These are phyloP conservation scores for Theileria luwenshuni DNA, from an alignment of 169 alveolate genomes.

Conservation along the genomic window DNA sequence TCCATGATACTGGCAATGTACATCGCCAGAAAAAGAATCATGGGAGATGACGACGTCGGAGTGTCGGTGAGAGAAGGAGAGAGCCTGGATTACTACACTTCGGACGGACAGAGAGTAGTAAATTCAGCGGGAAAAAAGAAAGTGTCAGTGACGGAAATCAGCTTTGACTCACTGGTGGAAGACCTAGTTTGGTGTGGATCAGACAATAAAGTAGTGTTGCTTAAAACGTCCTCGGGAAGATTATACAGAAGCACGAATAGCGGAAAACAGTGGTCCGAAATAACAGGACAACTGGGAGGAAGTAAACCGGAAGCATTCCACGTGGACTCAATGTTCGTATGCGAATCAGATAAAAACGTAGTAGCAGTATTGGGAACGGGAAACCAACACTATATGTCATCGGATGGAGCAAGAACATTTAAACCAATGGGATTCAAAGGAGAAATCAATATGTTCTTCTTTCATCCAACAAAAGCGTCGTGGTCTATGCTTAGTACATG, in stretches of 20 bases:
- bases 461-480: slow-evolving; percentile 81
- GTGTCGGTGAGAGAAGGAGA: slow-evolving; percentile 15
- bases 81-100: slow-evolving; percentile 4
- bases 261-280: slow-evolving; percentile 85
- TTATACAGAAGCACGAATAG: slow-evolving; percentile 80
- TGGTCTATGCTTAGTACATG: slow-evolving; percentile 86
- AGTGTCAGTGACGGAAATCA: slow-evolving; percentile 85
- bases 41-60: slow-evolving; percentile 28
- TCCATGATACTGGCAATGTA: background rate
- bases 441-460: slow-evolving; percentile 79
- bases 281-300: slow-evolving; percentile 66
- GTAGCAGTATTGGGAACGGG: slow-evolving; percentile 79
- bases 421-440: slow-evolving; percentile 75
- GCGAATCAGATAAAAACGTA: slow-evolving; percentile 77
- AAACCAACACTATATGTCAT: slow-evolving; percentile 73
- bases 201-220: slow-evolving; percentile 79
- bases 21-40: background rate
- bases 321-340: slow-evolving; percentile 76
- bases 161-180: slow-evolving; percentile 83
- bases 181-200: slow-evolving; percentile 85
- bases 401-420: slow-evolving; percentile 77
- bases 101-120: slow-evolving; percentile 1
- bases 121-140: slow-evolving; percentile 72
- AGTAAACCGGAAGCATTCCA: slow-evolving; percentile 40
- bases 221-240: slow-evolving; percentile 82